Percentiles rank a stretch among this genome's conserved stretches.
These are phyloP conservation scores for Panicum hallii DNA, from an alignment of 202 grass and related monocot genomes.

Conservation along the genomic window DNA sequence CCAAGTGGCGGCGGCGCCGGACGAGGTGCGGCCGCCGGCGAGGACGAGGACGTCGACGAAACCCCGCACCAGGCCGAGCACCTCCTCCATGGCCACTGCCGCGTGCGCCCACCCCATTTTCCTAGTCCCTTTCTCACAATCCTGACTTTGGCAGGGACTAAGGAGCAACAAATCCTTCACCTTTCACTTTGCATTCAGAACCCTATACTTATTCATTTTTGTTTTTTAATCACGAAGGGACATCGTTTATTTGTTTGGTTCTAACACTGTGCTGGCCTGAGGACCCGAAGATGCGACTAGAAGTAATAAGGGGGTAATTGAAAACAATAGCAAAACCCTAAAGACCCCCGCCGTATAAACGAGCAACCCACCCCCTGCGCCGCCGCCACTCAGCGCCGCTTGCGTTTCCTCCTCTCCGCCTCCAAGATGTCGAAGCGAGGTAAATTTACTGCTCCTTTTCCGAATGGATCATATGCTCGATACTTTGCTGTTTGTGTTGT, in stretches of 20 bases:
- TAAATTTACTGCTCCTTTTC: conserved; percentile 30
- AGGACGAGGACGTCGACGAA: conserved; percentile 87
- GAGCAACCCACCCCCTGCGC: neutral
- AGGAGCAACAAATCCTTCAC: neutral
- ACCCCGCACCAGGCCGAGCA: conserved; percentile 58
- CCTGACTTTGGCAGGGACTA: conserved; percentile 17
- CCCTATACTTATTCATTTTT: neutral
- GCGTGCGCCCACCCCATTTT: conserved; percentile 67
- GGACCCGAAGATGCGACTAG: accelerated
- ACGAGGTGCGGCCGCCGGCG: conserved; percentile 69
- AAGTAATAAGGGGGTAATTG: neutral
- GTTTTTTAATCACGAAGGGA: neutral
- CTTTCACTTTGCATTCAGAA: neutral
- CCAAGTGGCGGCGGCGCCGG: conserved; percentile 58
- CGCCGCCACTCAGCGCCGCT: conserved; percentile 39
- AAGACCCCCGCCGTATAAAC: conserved; percentile 36
- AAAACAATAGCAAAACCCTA: conserved; percentile 58
- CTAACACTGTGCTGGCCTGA: neutral
- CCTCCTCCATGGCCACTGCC: conserved; percentile 55
- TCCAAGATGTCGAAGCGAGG: conserved; percentile 91
- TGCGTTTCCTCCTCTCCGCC: conserved; percentile 25
- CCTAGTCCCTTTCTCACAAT: conserved; percentile 6
- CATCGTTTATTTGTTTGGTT: neutral
- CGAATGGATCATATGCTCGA: neutral
- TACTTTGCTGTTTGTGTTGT: neutral